Base-by-base conservation (phyloP, 495 filamentous ascomycete species). In the Chlorociboria aeruginascens region DNA sequence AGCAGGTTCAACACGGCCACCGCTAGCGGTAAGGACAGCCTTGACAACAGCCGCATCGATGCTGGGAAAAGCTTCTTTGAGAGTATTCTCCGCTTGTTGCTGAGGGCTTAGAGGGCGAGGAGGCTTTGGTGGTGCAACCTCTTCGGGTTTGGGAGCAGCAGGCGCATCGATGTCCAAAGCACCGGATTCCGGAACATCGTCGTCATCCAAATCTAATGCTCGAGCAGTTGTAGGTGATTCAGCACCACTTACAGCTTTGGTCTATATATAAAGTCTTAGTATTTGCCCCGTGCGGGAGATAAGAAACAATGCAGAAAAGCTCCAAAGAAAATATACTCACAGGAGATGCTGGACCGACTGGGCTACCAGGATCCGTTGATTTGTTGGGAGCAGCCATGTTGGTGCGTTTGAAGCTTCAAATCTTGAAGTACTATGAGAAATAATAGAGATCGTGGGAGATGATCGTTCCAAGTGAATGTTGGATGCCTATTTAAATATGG, bases 41-140 rank as follows among this genome's bases (percentile, higher is more conserved):
- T 83, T 93, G 58, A 97, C 76, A 14, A 99, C 88, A 17, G 76
- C 59, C 10, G 69, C 62, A 43, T 99, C 92, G 53, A 97, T 81
- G 45, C 67, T 70, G 2, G 92, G 92, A 60, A 99, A 99, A 1
- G 90, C 93, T 63, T 99, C 92, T 58, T 85, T 86, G 31, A 98
- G 75, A 17, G 86, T 97, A 55, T 78, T 80, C 63, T 90, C 83
- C 17, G 87, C 86, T 66, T 90, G 79, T 61, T 92, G 79, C 49
- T 81, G 74, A 50, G 87, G 81, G 57, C 75, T 84, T 59, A 87
- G 54, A 32, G 90, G 92, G 34, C 92, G 81, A 14, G 90, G 92
- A 16, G 89, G 92, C 66, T 96, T 94, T 36, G 84, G 74, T 44
- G 89, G 89, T 50, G 85, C 20, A 2, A 40, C 38, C 9, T 40